phyloP scores from a whole-genome alignment of 306 rosid genomes.

The Abrus pulchellus region DNA sequence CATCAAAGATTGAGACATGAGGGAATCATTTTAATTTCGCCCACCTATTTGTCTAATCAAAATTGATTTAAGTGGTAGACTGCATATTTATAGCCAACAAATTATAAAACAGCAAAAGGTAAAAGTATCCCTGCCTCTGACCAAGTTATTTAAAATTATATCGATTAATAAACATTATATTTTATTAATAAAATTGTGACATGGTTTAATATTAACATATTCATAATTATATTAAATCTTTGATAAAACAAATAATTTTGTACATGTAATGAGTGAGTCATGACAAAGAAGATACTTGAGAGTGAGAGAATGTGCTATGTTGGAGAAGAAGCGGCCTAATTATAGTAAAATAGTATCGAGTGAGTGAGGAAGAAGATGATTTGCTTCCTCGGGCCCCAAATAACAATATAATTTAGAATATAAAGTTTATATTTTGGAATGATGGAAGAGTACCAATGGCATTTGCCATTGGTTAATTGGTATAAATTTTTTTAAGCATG shows the following conservation, averaged over 20 bases:
- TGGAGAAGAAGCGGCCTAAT: constrained; percentile 7
- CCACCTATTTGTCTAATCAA: constrained; percentile 39
- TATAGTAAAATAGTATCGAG: constrained; percentile 30
- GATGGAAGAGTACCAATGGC: background rate
- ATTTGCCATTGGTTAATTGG: constrained; percentile 9
- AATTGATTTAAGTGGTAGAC: background rate
- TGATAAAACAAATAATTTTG: too few relatives aligned
- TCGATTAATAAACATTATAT: too few relatives aligned
- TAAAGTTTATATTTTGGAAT: background rate
- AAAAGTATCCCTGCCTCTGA: too few relatives aligned
- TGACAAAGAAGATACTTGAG: constrained; percentile 11
- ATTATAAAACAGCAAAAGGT: background rate
- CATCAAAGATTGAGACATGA: constrained; percentile 37
- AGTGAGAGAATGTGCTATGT: constrained; percentile 9
- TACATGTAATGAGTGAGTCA: background rate
- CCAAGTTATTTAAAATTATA: too few relatives aligned
- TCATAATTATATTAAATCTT: too few relatives aligned
- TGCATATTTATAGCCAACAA: constrained; percentile 9
- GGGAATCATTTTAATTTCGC: constrained; percentile 30
- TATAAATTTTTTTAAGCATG: constrained; percentile 22
- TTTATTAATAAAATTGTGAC: too few relatives aligned
- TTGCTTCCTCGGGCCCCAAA: constrained; percentile 81
- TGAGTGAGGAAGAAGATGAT: constrained; percentile 35
- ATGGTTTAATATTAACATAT: too few relatives aligned
- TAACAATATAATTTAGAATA: constrained; percentile 29